Evolutionary conservation across 192 early-diverging fungal species (phyloP).

Genomic region (Mortierella antarctica): DNA sequence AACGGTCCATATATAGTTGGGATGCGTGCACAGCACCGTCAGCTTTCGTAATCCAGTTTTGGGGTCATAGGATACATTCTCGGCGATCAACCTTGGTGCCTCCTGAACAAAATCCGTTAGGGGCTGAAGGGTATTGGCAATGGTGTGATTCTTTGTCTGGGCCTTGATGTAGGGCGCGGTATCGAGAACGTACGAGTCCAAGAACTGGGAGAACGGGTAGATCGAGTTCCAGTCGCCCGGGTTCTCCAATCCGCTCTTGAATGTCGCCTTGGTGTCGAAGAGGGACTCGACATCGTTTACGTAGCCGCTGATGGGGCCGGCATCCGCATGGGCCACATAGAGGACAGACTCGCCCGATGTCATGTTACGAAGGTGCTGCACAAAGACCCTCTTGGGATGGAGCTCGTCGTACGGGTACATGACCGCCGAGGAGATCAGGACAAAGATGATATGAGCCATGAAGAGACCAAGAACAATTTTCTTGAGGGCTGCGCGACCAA

Average conservation of each 20-base stretch:
- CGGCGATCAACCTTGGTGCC: constrained; percentile 53
- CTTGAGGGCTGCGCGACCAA: constrained; percentile 48
- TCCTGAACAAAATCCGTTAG: constrained; percentile 26
- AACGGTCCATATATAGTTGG: constrained; percentile 68
- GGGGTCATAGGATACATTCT: constrained; percentile 57
- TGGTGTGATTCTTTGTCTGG: constrained; percentile 36
- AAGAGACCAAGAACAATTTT: constrained; percentile 14
- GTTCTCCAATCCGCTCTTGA: constrained; percentile 38
- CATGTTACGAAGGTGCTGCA: constrained; percentile 70
- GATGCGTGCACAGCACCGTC: constrained; percentile 51
- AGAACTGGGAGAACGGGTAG: constrained; percentile 70
- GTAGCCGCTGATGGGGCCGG: constrained; percentile 59
- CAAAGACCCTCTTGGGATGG: constrained; percentile 70
- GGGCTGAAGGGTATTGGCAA: constrained; percentile 18
- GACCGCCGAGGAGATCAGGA: constrained; percentile 47
- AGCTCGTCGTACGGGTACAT: constrained; percentile 66
- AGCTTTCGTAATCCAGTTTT: constrained; percentile 58
- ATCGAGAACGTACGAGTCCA: constrained; percentile 63
- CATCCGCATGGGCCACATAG: constrained; percentile 68
- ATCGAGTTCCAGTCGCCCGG: constrained; percentile 66
- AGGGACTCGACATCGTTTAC: constrained; percentile 52
- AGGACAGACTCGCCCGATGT: constrained; percentile 64
- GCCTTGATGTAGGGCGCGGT: constrained; percentile 50
- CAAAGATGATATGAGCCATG: constrained; percentile 44
- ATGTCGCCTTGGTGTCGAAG: constrained; percentile 45